Evolutionary conservation across 108 stramenopile species (phyloP).

Genomic region (Nannochloropsis oceanica): DNA sequence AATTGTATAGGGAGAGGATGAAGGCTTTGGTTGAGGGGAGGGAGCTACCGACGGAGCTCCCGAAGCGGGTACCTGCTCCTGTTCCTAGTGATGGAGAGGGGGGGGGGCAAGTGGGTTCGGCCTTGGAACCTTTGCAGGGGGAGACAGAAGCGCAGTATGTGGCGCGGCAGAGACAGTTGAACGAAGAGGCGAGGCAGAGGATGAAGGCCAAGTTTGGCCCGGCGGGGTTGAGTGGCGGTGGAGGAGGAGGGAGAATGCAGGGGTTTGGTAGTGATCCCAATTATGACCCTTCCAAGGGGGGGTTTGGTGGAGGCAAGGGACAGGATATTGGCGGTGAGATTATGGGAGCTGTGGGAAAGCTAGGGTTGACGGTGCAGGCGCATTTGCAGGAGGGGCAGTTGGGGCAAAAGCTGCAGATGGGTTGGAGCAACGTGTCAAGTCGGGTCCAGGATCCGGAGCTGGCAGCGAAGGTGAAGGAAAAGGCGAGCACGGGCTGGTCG

Average conservation of each 20-base stretch:
- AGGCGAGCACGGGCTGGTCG: slow-evolving; percentile 12
- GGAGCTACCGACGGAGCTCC: slow-evolving; percentile 32
- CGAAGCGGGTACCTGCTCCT: slow-evolving; percentile 1
- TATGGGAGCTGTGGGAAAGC: slow-evolving; percentile 2
- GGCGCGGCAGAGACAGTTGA: slow-evolving; percentile 64
- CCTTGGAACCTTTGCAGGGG: slow-evolving; percentile 71
- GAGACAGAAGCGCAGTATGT: slow-evolving; percentile 78
- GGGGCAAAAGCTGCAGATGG: background rate
- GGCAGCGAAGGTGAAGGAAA: background rate
- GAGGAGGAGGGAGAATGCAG: background rate
- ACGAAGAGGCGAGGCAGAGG: slow-evolving; percentile 9
- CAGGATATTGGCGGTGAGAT: slow-evolving; percentile 8
- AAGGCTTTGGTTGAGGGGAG: slow-evolving; percentile 24
- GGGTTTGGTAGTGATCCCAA: slow-evolving; percentile 18
- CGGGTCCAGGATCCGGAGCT: slow-evolving; percentile 16
- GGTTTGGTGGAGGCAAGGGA: slow-evolving; percentile 11
- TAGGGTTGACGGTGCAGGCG: slow-evolving; percentile 7
- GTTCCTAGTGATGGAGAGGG: slow-evolving; percentile 8
- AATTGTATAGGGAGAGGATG: slow-evolving; percentile 30
- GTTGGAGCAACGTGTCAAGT: background rate
- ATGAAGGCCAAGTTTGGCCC: slow-evolving; percentile 22
- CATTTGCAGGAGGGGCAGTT: slow-evolving; percentile 4
- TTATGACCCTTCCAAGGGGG: slow-evolving; percentile 20
- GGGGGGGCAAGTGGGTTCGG: slow-evolving; percentile 56
- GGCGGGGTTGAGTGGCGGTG: background rate